Percentiles rank a stretch among this genome's conserved stretches.
Conservation (phyloP, 1,284 basidiomycete genomes). For the Earliella scabrosa region DNA sequence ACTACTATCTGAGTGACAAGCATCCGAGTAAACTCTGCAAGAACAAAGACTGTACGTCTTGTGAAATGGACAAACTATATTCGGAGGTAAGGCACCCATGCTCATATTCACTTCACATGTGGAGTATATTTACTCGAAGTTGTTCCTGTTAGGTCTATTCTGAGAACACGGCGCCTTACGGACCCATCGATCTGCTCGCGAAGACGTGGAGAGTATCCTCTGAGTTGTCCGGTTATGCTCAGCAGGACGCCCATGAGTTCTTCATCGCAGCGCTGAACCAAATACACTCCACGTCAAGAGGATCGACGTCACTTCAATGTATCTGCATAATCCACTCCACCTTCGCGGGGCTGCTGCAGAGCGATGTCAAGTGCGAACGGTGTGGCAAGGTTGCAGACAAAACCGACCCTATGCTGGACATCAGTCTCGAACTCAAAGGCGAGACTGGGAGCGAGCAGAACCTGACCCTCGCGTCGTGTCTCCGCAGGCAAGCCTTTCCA, state of each 20-base stretch:
- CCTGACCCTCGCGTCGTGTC: conserved; percentile 69
- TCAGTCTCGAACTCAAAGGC: conserved; percentile 84
- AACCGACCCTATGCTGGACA: conserved; percentile 89
- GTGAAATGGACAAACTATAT: conserved; percentile 94
- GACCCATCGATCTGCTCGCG: conserved; percentile 84
- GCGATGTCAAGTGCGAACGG: conserved; percentile 86
- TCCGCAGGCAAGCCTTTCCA: conserved; percentile 56
- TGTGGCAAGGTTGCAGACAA: conserved; percentile 81
- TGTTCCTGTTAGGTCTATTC: conserved; percentile 74
- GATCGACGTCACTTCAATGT: conserved; percentile 75
- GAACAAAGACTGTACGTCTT: conserved; percentile 83
- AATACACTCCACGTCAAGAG: conserved; percentile 81
- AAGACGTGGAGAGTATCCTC: conserved; percentile 87
- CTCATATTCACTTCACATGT: neutral
- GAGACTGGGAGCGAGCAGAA: conserved; percentile 52
- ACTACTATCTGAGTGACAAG: conserved; percentile 89
- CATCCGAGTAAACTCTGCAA: conserved; percentile 77
- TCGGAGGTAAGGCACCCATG: conserved; percentile 59
- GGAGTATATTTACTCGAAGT: conserved; percentile 4
- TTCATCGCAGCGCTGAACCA: conserved; percentile 84
- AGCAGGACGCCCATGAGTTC: conserved; percentile 95
- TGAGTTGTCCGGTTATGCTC: conserved; percentile 89
- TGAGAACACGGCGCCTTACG: conserved; percentile 71
- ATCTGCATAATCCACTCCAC: conserved; percentile 93
- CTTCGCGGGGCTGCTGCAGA: conserved; percentile 88